Base-by-base conservation (phyloP, 176 grass and related monocot genomes). In the Zoysia pacifica region DNA sequence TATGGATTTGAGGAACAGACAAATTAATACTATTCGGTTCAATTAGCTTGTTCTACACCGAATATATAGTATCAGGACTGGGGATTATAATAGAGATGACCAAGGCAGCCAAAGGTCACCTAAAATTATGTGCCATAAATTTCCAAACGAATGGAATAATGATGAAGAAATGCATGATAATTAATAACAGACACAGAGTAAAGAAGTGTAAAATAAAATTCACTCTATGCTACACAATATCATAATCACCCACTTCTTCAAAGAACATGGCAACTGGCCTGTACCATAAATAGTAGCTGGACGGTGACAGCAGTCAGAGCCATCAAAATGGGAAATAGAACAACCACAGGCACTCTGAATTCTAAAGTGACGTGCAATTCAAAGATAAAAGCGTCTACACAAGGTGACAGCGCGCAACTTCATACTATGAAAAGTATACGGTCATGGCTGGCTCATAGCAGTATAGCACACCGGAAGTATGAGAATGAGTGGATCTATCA, bases 241-340 rank as follows among this genome's bases (percentile, higher is more conserved):
- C 28, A 28, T 28, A 28, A 28, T 28, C 28, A 28, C 28, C 28
- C 28, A 28, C 28, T 28, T 28, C 28, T 28, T 28, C 28, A 28
- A 28, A 28, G 28, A 28, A 28, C 28, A 28, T 28, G 28, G 28
- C 28, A 28, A 28, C 28, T 28, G 28, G 28, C 28, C 46, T 45
- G 47, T 84, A 81, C 35, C 12, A 36, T 64, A 52, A 52, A 52
- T 14, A 70, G 37, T 43, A 61, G 4, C 3, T 68, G 50, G 60
- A 51, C 62, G 50, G 68, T 8, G n/a, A 61, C 67, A 50, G 36
- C 70, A 52, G 50, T 74, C 28, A 74, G 28, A 28, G 4, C 7
- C 80, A 72, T 3, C 28, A 77, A 71, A 49, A 71, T 42, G 18
- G 14, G 65, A 70, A 46, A 67, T 9, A 82, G n/a, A 82, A 61